Percentiles rank a stretch among this genome's conserved stretches.
These are phyloP conservation scores for Phytophthora sojae DNA, from an alignment of 352 stramenopile genomes.

Conservation along the genomic window DNA sequence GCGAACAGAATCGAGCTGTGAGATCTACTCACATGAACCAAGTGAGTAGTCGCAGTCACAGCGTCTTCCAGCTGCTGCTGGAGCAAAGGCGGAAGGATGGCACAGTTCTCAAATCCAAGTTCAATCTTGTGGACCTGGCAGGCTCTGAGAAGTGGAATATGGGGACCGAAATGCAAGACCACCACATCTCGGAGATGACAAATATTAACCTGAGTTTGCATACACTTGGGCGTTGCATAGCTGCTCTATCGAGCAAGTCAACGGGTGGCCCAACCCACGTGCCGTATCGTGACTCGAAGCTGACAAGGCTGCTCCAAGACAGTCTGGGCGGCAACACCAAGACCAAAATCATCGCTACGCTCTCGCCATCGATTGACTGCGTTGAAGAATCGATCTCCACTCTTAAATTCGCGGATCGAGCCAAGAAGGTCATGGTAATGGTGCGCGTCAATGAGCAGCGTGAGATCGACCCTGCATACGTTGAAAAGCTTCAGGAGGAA, in stretches of 20 bases:
- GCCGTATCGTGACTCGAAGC: constrained; percentile 94
- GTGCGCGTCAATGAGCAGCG: constrained; percentile 88
- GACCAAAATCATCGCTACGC: constrained; percentile 92
- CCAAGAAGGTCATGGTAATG: constrained; percentile 92
- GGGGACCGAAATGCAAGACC: constrained; percentile 79
- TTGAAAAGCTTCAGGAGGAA: constrained; percentile 89
- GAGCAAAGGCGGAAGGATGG: constrained; percentile 78
- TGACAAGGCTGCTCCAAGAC: constrained; percentile 93
- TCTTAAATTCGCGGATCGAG: constrained; percentile 93
- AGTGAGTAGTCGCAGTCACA: constrained; percentile 90
- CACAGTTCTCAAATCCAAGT: constrained; percentile 90
- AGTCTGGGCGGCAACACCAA: constrained; percentile 89
- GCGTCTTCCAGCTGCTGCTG: constrained; percentile 89
- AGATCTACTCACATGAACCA: constrained; percentile 93
- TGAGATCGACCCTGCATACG: constrained; percentile 87
- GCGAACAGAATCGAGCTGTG: constrained; percentile 89
- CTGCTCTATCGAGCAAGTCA: constrained; percentile 67
- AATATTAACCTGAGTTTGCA: constrained; percentile 95
- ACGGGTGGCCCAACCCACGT: constrained; percentile 63
- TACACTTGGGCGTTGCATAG: constrained; percentile 91
- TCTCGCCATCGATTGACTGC: constrained; percentile 86
- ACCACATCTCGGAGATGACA: constrained; percentile 93
- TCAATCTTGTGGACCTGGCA: constrained; percentile 95
- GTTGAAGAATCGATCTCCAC: constrained; percentile 95
- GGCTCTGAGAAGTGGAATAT: constrained; percentile 95